These are phyloP conservation scores for Cordyceps fumosorosea DNA, from an alignment of 2,329 filamentous ascomycete genomes.

Conservation along the genomic window DNA sequence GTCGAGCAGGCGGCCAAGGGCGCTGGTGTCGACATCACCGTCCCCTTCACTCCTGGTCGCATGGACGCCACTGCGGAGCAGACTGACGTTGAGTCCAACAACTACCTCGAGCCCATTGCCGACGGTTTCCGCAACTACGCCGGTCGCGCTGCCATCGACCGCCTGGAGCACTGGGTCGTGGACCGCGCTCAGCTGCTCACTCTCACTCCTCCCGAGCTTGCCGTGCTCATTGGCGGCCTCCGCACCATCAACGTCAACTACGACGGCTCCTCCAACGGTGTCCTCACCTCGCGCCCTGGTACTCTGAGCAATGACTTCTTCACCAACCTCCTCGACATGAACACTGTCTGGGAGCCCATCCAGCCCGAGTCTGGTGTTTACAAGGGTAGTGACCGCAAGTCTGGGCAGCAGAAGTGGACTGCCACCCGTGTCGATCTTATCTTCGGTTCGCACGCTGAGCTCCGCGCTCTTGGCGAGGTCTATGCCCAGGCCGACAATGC, in stretches of 20 bases:
- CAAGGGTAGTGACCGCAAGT: constrained; percentile 59
- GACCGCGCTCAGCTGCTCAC: constrained; percentile 66
- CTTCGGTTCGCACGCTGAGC: constrained; percentile 67
- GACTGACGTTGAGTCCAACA: constrained; percentile 60
- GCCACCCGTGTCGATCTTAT: constrained; percentile 63
- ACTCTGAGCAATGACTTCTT: constrained; percentile 76
- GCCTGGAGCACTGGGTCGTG: constrained; percentile 62
- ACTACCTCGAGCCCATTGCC: constrained; percentile 59
- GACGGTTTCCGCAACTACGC: constrained; percentile 81
- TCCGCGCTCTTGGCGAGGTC: constrained; percentile 64
- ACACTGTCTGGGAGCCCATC: constrained; percentile 51
- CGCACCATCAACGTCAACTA: constrained; percentile 65
- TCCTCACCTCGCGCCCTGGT: constrained; percentile 63
- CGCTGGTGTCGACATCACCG: constrained; percentile 42
- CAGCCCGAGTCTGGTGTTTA: constrained; percentile 46
- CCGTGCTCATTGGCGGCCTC: constrained; percentile 65
- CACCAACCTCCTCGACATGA: constrained; percentile 66
- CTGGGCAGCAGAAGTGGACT: constrained; percentile 60
- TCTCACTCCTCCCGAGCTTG: constrained; percentile 63
- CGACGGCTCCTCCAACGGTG: constrained; percentile 59
- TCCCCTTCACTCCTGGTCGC: constrained; percentile 69
- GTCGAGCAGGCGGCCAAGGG: constrained; percentile 62
- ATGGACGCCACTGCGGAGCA: constrained; percentile 65
- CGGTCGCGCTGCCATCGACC: constrained; percentile 51
- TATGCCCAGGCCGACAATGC: constrained; percentile 55